Conservation (phyloP, 2,329 filamentous ascomycete genomes). For the Aureobasidium uvarum region DNA sequence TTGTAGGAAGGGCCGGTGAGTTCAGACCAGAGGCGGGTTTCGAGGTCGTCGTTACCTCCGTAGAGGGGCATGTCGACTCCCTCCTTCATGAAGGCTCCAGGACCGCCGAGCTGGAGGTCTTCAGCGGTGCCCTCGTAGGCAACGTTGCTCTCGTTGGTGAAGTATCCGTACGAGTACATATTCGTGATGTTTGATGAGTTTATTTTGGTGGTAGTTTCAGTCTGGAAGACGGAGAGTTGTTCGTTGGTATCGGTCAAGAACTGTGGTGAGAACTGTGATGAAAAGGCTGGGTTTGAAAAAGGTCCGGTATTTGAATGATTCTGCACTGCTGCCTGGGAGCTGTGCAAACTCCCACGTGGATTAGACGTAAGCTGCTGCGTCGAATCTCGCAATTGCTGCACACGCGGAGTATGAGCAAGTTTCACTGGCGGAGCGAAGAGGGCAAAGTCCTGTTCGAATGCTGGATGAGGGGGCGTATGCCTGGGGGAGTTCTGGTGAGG, state of each 20-base stretch:
- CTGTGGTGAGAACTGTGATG: not conserved
- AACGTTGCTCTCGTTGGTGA: conserved; percentile 35
- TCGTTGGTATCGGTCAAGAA: not conserved
- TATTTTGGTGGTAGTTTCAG: not conserved
- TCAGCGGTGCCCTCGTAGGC: conserved; percentile 49
- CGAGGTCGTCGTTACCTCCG: no score
- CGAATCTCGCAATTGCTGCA: conserved; percentile 52
- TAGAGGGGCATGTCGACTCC: conserved; percentile 32
- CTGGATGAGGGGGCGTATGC: conserved; percentile 49
- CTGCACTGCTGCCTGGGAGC: not conserved
- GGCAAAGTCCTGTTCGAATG: conserved; percentile 67
- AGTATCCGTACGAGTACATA: not conserved
- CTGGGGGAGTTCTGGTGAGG: conserved; percentile 55
- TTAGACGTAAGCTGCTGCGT: conserved; percentile 60
- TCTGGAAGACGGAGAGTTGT: not conserved
- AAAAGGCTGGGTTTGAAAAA: not conserved
- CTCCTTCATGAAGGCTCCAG: conserved; percentile 34
- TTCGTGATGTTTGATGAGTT: not conserved
- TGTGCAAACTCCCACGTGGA: not conserved
- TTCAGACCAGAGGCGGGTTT: conserved; percentile 26
- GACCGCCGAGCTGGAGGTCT: conserved; percentile 42
- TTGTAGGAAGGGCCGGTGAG: conserved; percentile 12
- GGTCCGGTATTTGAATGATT: not conserved
- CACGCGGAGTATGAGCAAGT: conserved; percentile 45
- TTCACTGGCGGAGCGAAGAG: conserved; percentile 60